Conservation (phyloP, 495 filamentous ascomycete species). For the Penicillium subrubescens region DNA sequence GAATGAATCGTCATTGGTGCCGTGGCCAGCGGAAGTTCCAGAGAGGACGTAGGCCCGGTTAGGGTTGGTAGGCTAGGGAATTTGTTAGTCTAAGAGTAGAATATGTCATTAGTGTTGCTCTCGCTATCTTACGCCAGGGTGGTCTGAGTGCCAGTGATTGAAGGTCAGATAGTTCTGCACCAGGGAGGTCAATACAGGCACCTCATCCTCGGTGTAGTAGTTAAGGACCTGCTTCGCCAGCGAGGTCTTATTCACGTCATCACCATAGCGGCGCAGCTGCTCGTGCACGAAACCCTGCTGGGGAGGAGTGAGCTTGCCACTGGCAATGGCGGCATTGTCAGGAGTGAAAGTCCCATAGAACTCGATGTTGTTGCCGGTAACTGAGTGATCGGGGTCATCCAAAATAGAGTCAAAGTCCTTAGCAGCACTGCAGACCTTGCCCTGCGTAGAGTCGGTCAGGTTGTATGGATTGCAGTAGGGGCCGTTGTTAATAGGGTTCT, state of each 20-base stretch:
- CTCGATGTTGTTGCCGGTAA: conserved; percentile 55
- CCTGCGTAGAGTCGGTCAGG: conserved; percentile 38
- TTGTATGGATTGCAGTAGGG: conserved; percentile 48
- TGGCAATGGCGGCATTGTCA: conserved; percentile 38
- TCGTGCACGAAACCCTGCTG: conserved; percentile 53
- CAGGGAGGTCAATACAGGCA: conserved; percentile 48
- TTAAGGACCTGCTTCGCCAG: conserved; percentile 49
- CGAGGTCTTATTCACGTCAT: conserved; percentile 35
- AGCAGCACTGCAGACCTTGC: conserved; percentile 41
- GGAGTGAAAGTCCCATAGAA: conserved; percentile 50
- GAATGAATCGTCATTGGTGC: conserved; percentile 48
- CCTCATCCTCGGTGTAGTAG: conserved; percentile 53
- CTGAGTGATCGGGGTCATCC: conserved; percentile 53
- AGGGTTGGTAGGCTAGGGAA: conserved; percentile 45
- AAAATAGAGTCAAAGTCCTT: conserved; percentile 46
- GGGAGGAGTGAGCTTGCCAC: conserved; percentile 32
- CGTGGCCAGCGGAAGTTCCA: conserved; percentile 51
- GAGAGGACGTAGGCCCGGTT: conserved; percentile 51
- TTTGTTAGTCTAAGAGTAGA: conserved; percentile 12
- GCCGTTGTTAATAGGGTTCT: conserved; percentile 49
- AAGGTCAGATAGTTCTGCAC: conserved; percentile 56
- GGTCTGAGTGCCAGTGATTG: conserved; percentile 54
- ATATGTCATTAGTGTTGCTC: not conserved
- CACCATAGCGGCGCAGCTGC: conserved; percentile 41
- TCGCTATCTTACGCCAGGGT: conserved; percentile 45